These are phyloP conservation scores for Coemansia sp. DNA, from an alignment of 192 early-diverging fungal species.

Conservation along the genomic window DNA sequence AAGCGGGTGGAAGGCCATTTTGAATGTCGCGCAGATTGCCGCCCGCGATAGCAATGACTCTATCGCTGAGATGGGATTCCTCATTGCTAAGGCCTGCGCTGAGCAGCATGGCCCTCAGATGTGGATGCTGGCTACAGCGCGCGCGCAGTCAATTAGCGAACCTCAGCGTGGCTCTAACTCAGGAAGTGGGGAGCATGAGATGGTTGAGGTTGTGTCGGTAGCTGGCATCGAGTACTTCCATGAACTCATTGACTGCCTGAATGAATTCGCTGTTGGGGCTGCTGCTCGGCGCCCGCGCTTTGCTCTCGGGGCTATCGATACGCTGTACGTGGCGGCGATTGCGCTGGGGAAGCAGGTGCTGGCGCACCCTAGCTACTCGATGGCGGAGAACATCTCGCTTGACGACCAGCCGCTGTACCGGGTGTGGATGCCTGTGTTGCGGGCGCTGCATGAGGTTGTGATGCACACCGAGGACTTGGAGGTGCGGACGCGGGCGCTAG, in stretches of 20 bases:
- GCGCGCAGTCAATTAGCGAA: not conserved
- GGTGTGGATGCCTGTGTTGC: conserved; percentile 86
- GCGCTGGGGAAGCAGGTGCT: conserved; percentile 32
- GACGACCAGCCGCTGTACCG: conserved; percentile 64
- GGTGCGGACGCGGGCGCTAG: conserved; percentile 81
- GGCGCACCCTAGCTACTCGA: conserved; percentile 9
- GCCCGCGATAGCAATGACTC: conserved; percentile 67
- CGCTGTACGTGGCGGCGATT: conserved; percentile 23
- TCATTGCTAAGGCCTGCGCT: conserved; percentile 44
- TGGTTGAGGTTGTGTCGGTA: conserved; percentile 23
- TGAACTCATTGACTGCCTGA: conserved; percentile 47
- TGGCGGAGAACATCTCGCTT: conserved; percentile 17
- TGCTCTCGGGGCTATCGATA: conserved; percentile 47
- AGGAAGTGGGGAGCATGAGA: not conserved
- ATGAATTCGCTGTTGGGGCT: conserved; percentile 36
- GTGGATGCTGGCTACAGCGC: conserved; percentile 22
- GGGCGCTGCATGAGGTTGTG: conserved; percentile 82
- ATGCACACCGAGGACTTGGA: conserved; percentile 91
- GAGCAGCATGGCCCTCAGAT: conserved; percentile 36
- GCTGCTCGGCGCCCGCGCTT: conserved; percentile 29
- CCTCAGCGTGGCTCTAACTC: not conserved
- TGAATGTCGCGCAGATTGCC: conserved; percentile 62
- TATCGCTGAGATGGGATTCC: conserved; percentile 75
- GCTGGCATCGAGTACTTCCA: conserved; percentile 48
- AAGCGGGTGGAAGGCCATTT: conserved; percentile 76